Conservation (phyloP, 495 filamentous ascomycete genomes). For the Xylaria palmicola region DNA sequence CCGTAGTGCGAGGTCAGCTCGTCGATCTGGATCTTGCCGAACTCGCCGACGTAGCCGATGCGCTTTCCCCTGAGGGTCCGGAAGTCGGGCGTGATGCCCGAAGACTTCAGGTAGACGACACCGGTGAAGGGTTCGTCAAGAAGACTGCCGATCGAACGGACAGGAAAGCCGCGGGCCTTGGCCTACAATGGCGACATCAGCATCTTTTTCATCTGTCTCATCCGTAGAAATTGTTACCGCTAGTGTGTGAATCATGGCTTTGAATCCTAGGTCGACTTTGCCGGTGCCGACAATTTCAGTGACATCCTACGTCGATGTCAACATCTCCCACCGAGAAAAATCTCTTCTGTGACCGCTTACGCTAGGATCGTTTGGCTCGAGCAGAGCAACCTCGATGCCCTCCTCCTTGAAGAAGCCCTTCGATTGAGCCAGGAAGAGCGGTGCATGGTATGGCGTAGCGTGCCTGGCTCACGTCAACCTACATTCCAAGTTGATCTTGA, state of each 20-base stretch:
- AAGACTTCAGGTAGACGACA: conserved; percentile 66
- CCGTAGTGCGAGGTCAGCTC: conserved; percentile 71
- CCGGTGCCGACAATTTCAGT: conserved; percentile 71
- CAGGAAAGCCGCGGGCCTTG: conserved; percentile 68
- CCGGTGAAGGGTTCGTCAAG: conserved; percentile 73
- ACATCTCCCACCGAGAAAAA: neutral
- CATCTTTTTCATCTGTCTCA: conserved; percentile 4
- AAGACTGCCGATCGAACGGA: conserved; percentile 64
- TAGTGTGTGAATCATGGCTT: conserved; percentile 74
- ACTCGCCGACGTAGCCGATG: conserved; percentile 72
- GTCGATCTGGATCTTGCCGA: conserved; percentile 76
- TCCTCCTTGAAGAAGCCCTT: conserved; percentile 70
- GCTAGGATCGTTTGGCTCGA: conserved; percentile 68
- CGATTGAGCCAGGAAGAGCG: conserved; percentile 67
- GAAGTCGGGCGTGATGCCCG: conserved; percentile 62
- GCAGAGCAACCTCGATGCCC: conserved; percentile 66
- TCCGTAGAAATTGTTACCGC: conserved; percentile 44
- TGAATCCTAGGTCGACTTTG: conserved; percentile 72
- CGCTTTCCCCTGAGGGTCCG: conserved; percentile 63
- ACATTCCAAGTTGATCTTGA: conserved; percentile 5
- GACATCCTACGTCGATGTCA: conserved; percentile 45
- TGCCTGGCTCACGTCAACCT: conserved; percentile 51
- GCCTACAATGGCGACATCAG: conserved; percentile 40
- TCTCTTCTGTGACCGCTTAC: conserved; percentile 29
- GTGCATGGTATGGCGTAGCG: conserved; percentile 71